These are phyloP conservation scores for Aspergillus unguis DNA, from an alignment of 2,329 filamentous ascomycete species.

Conservation along the genomic window DNA sequence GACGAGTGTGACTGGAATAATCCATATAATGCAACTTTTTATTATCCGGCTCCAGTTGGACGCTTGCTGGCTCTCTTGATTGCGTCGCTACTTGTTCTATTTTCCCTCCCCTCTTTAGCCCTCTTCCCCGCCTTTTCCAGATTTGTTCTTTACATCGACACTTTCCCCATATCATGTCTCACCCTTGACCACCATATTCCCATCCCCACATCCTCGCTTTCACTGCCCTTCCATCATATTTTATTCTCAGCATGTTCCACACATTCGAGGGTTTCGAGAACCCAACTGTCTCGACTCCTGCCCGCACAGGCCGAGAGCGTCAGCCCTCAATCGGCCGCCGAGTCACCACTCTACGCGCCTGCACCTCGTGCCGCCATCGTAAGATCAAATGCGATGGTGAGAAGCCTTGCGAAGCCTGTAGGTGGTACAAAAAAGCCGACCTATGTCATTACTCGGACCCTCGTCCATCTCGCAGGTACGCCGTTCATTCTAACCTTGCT, in stretches of 20 bases:
- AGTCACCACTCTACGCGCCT: conserved; percentile 52
- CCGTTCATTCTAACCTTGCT: conserved; percentile 6
- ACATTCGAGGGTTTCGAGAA: conserved; percentile 43
- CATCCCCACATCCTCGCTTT: not conserved
- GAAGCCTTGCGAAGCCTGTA: conserved; percentile 77
- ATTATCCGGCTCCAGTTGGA: not conserved
- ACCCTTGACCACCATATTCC: not conserved
- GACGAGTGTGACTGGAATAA: not conserved
- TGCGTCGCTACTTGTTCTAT: not conserved
- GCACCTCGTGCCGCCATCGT: conserved; percentile 72
- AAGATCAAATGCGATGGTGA: conserved; percentile 83
- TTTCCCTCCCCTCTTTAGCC: conserved; percentile 6
- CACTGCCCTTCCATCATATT: not conserved
- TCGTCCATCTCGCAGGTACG: conserved; percentile 72
- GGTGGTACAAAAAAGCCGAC: conserved; percentile 76
- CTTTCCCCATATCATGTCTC: not conserved
- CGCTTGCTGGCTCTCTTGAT: not conserved
- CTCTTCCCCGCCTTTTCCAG: conserved; percentile 9
- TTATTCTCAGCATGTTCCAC: conserved; percentile 37
- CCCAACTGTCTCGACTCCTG: conserved; percentile 26
- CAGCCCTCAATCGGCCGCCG: conserved; percentile 34
- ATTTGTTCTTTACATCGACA: not conserved
- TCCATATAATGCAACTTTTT: not conserved
- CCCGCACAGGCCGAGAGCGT: conserved; percentile 32
- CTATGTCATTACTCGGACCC: conserved; percentile 79